phyloP scores from a whole-genome alignment of 768 basidiomycete genomes.

The Phlegmacium glaucopus region DNA sequence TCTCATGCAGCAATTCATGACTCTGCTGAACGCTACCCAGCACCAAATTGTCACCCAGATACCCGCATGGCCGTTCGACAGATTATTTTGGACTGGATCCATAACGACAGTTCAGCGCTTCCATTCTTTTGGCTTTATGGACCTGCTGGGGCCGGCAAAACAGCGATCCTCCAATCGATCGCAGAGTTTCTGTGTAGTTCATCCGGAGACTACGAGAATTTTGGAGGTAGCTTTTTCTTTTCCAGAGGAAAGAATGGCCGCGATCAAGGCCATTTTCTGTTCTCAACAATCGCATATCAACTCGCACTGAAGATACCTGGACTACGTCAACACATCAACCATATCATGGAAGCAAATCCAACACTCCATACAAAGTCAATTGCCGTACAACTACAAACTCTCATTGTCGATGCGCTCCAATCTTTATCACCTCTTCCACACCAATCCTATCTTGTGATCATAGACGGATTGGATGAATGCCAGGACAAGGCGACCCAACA shows the following conservation, averaged over 20 bases:
- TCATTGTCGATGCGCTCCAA: conserved; percentile 7
- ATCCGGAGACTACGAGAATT: background rate
- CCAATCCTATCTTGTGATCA: background rate
- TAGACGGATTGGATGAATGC: conserved; percentile 25
- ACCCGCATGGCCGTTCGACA: conserved; percentile 12
- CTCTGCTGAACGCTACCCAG: conserved; percentile 2
- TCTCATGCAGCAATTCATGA: conserved; percentile 4
- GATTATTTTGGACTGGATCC: too few relatives aligned
- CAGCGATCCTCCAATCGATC: conserved; percentile 24
- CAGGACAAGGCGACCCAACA: conserved; percentile 1
- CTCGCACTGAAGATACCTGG: conserved; percentile 9
- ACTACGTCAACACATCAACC: background rate
- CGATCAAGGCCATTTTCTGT: conserved; percentile 2
- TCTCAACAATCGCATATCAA: conserved; percentile 19
- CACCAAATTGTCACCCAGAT: conserved; percentile 13
- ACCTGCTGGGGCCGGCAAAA: conserved; percentile 23
- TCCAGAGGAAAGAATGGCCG: conserved; percentile 4
- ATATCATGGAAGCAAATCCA: conserved; percentile 1
- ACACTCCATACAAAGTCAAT: conserved; percentile 6
- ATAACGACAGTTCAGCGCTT: too few relatives aligned
- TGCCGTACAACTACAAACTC: conserved; percentile 3
- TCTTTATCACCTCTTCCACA: background rate
- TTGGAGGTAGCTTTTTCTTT: conserved; percentile 12
- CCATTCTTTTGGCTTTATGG: conserved; percentile 17
- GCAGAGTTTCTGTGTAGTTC: conserved; percentile 4